A percentile compares a stretch with the other conserved stretches of the same genome.
Conservation (phyloP, 129 eudicot genomes). For the Saposhnikovia divaricata region DNA sequence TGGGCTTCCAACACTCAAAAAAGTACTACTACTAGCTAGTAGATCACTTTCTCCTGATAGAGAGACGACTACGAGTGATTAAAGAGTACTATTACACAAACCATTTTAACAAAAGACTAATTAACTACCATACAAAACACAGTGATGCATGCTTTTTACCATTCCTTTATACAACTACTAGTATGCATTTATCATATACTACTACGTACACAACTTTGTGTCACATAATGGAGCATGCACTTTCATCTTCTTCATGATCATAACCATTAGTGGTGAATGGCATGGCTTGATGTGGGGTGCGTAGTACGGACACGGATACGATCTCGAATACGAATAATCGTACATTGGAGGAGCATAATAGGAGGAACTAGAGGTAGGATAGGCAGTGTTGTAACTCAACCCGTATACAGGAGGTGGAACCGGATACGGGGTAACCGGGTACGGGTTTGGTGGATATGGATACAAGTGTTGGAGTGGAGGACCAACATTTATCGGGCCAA, state of each 20-base stretch:
- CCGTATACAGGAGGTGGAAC: conserved; percentile 39
- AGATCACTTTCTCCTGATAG: no score
- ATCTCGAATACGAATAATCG: conserved; percentile 31
- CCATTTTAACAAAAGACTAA: neutral
- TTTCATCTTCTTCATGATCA: conserved; percentile 21
- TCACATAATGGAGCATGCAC: conserved; percentile 53
- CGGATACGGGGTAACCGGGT: conserved; percentile 33
- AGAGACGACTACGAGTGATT: neutral
- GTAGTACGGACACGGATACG: conserved; percentile 13
- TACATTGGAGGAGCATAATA: conserved; percentile 39
- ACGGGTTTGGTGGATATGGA: conserved; percentile 40
- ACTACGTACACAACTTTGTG: neutral
- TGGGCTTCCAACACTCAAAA: no score
- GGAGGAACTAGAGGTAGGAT: conserved; percentile 33
- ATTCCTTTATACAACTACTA: neutral
- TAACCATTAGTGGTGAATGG: conserved; percentile 23
- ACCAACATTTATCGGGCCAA: conserved; percentile 21
- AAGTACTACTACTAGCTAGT: no score
- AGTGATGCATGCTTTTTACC: neutral
- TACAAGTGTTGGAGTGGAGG: conserved; percentile 32
- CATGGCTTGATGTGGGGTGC: conserved; percentile 34
- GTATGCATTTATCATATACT: no score
- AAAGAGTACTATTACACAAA: neutral
- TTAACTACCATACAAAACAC: neutral
- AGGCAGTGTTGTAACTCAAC: conserved; percentile 52